Evolutionary conservation across 1,139 yeast species (phyloP), one percentile per base, ranked within the genome.

Genomic region (Chernovozyma sophiae-reginae): DNA sequence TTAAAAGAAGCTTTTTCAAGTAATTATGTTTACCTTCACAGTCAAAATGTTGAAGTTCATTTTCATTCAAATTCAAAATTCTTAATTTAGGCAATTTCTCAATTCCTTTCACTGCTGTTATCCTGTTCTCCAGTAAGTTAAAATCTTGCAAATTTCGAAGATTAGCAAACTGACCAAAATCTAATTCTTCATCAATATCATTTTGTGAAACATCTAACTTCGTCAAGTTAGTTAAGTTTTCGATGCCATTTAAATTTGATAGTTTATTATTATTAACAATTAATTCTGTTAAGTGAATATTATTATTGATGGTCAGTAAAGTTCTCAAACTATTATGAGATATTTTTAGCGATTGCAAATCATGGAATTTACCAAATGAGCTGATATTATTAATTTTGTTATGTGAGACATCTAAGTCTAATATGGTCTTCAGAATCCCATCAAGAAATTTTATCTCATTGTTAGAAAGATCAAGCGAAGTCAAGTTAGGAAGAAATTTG

Each of bases 401-500:
- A 29, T 51, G 42, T 2, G 65, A 51, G 12, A 72, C 49, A 37
- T 65, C 53, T 36, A 77, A 49, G 25, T 60, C 58, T 41, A 72
- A 62, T 2, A 71, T 44, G 1, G 47, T 43, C 6, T 39, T 43
- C 0, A 81, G 81, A 14, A 77, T 47, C 0, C 81, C 83, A 28
- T 68, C 71, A 22, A 72, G 53, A 44, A 59, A 75, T 23, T 61
- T 56, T n/a, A 77, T 51, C 11, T 53, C 46, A 52, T 77, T 77
- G 24, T 56, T 41, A 0, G 76, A 62, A 13, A 74, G 57, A 48
- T 73, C 62, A 4, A 74, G 39, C 23, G 48, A 52, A 36, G 55
- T 49, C 32, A 76, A 49, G 32, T 62, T 57, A 0, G 82, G 82
- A 25, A 74, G 57, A 39, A 75, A 67, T 25, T 52, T 49, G 30